Evolutionary conservation across 2,329 filamentous ascomycete genomes (phyloP), one percentile per base, ranked within the genome.

Genomic region (Aspergillus puulaauensis): DNA sequence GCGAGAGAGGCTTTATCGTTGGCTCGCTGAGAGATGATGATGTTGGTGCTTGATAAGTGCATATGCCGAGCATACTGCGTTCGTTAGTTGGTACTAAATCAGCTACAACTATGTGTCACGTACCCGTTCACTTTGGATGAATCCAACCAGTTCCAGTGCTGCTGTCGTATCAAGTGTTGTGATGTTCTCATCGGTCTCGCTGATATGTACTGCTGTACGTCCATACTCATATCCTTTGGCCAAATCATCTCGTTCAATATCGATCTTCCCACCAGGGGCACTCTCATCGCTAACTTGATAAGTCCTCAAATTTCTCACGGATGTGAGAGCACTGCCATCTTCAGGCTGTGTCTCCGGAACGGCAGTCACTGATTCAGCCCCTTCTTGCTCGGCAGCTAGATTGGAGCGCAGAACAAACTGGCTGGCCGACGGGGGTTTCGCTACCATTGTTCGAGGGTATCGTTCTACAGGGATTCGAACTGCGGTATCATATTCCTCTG

Each of bases 221-320:
- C 95, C 95, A 71, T 99, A 99, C 68, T 91, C 88, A 68, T 93
- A 99, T 0, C 95, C 95, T 72, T 92, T 96, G n/a, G 91, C 91
- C 39, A 99, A 81, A 15, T 91, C 85, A 14, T 96, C 92, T 57
- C 86, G 86, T 27, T 90, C 86, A 24, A 99, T 87, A 53, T 96
- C 91, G 54, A 82, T 83, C 75, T 93, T 96, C 12, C 90, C 90
- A 15, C 90, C 91, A 0, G 89, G 86, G 0, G 86, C 87, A 40
- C 83, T 79, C 5, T 88, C 83, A 60, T 97, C 90, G 39, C 88
- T 84, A 58, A 98, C 84, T 67, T 89, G 88, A 75, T 98, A 99
- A 1, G 86, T 86, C 43, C 90, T 86, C n/a, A 88, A 81, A 58
- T 85, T 89, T 65, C 87, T 88, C n/a, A 98, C 90, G 1, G 83